Base-by-base conservation (phyloP, 73 alveolate species). In the Uronychia binucleata region DNA sequence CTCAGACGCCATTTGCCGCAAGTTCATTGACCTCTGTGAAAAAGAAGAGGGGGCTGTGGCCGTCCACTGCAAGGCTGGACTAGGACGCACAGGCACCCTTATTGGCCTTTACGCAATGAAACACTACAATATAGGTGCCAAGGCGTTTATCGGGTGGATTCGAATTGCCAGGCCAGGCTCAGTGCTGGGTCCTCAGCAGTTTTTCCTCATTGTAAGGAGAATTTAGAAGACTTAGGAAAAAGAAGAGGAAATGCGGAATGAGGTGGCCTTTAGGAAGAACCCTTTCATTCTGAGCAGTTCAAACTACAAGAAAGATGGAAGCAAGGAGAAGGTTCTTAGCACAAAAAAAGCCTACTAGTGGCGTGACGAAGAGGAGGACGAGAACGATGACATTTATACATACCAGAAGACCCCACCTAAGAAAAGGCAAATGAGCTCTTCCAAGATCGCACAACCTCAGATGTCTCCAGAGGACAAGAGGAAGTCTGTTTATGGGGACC, bases 51-150 rank as follows among this genome's bases (percentile, higher is more conserved):
- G 93, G 74, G 99, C 94, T 1, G 93, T 97, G 5, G 99, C 99
- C 59, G 98, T 97, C n/a, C 99, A 97, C 85, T 97, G 99, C 86
- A 92, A 96, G 84, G 99, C 99, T 30, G 99, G 99, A 19, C 88
- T 97, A 27, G 99, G 99, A 25, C 86, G 99, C 81, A 97, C 99
- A 46, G 99, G 99, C 13, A 91, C 99, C 34, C 86, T 97, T 76
- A 96, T 97, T 80, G 96, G 96, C 33, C 81, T 94, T 30, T 88
- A 94, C 90, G 91, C 94, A 29, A 88, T 94, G 97, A 84, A 94
- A 82, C 92, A 87, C 60, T 86, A 83, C 86, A 88, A 88, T 57
- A 81, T 96, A 83, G 92, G 95, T 34, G 93, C 98, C 75, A 80
- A 95, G 76, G 94, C 88, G 25, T 94, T 93, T 81, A 89, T 91